Percentiles rank a stretch among this genome's conserved stretches.
These are phyloP conservation scores for Xerophyta viscosa DNA, from an alignment of 106 monocot species.

Conservation along the genomic window DNA sequence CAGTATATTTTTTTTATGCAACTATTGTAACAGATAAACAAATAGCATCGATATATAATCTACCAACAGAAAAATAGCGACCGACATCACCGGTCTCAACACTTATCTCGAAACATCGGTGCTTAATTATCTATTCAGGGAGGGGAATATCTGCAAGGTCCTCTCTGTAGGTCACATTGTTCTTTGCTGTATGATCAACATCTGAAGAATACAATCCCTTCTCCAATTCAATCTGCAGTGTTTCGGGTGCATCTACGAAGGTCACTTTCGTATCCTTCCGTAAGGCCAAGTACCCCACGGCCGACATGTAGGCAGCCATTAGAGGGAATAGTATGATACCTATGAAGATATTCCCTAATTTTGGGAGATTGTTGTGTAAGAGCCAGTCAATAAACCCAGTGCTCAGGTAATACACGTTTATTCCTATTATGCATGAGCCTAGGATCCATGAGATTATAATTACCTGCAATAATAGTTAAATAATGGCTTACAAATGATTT, in stretches of 20 bases:
- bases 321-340: constrained; percentile 70
- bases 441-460: constrained; percentile 63
- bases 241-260: constrained; percentile 12
- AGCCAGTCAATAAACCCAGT: constrained; percentile 59
- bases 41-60: no score
- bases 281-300: constrained; percentile 49
- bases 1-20: no score
- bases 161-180: constrained; percentile 35
- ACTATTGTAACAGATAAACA: no score
- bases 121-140: no score
- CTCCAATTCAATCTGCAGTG: constrained; percentile 26
- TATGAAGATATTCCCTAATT: constrained; percentile 35
- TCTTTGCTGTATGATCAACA: not conserved
- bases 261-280: constrained; percentile 49
- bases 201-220: constrained; percentile 12
- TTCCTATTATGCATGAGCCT: constrained; percentile 45
- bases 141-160: constrained; percentile 46
- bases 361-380: constrained; percentile 49
- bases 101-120: no score
- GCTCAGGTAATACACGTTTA: constrained; percentile 75
- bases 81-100: no score
- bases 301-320: constrained; percentile 50
- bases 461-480: no score
- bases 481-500: no score
- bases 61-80: no score